Evolutionary conservation across 78 protist species (phyloP).

Genomic region (Dictyostelium intermedium): DNA sequence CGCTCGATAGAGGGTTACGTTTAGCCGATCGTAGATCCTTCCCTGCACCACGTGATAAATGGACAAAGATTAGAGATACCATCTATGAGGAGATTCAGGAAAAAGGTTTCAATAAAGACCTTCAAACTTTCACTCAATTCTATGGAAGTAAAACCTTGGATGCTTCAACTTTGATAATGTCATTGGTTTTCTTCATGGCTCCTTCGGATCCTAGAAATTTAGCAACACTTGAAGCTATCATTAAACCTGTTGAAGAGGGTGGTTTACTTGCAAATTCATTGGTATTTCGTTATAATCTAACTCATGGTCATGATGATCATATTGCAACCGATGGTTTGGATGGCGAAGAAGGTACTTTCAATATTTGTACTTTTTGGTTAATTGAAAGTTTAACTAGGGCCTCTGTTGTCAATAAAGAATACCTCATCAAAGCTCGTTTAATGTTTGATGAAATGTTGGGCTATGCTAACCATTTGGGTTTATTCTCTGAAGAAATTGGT

Average conservation of each 20-base stretch:
- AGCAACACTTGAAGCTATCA: conserved; percentile 20
- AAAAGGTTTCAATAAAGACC: conserved; percentile 26
- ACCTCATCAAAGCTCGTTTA: conserved; percentile 27
- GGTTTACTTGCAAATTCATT: conserved; percentile 68
- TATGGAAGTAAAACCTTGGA: conserved; percentile 68
- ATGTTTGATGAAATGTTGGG: conserved; percentile 83
- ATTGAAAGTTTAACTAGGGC: conserved; percentile 65
- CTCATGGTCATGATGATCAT: neutral
- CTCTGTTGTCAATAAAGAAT: neutral
- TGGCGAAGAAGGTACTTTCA: conserved; percentile 77
- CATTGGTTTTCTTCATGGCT: conserved; percentile 79
- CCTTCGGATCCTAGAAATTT: conserved; percentile 61
- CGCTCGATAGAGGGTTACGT: conserved; percentile 75
- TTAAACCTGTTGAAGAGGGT: conserved; percentile 66
- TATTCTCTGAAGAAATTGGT: conserved; percentile 75
- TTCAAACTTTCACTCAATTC: conserved; percentile 46
- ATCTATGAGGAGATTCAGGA: conserved; percentile 73
- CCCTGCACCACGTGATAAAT: conserved; percentile 71
- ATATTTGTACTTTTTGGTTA: conserved; percentile 71
- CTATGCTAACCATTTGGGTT: conserved; percentile 77
- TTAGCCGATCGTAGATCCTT: conserved; percentile 70
- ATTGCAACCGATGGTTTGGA: conserved; percentile 26
- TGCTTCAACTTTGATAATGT: conserved; percentile 78
- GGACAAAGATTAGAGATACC: conserved; percentile 39
- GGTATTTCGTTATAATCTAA: conserved; percentile 63